Evolutionary conservation across 129 eudicot species (phyloP).

Genomic region (Ambrosia artemisiifolia): DNA sequence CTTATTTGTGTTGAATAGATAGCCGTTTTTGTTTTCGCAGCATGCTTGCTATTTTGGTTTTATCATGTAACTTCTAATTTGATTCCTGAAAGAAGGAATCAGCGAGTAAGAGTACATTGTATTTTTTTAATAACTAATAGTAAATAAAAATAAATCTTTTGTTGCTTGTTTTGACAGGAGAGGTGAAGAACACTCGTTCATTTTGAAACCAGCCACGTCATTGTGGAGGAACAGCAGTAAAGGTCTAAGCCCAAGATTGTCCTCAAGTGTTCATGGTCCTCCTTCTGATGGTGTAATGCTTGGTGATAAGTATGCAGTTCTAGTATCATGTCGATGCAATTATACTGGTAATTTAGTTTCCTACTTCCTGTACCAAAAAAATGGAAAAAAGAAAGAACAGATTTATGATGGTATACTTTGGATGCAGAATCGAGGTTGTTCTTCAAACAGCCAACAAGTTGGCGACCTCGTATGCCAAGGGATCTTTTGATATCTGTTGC

Average conservation of each 20-base stretch:
- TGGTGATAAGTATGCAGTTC: conserved; percentile 70
- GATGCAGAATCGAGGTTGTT: conserved; percentile 86
- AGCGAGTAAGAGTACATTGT: neutral
- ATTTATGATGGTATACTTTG: conserved; percentile 6
- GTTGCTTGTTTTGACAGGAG: conserved; percentile 58
- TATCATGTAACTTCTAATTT: neutral
- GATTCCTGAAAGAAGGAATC: conserved; percentile 8
- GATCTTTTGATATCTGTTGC: conserved; percentile 94
- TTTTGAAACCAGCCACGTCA: conserved; percentile 76
- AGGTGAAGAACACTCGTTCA: conserved; percentile 98
- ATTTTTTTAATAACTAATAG: neutral
- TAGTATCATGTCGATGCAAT: conserved; percentile 95
- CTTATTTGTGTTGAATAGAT: too few relatives aligned
- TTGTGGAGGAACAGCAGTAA: conserved; percentile 44
- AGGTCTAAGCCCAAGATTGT: conserved; percentile 33
- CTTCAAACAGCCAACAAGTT: conserved; percentile 91
- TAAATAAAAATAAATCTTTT: neutral
- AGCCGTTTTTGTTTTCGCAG: neutral
- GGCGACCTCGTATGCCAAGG: conserved; percentile 84
- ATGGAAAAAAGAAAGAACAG: neutral
- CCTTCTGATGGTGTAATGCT: conserved; percentile 22
- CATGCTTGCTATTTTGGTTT: neutral
- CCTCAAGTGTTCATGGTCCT: conserved; percentile 44
- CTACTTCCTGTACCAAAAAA: neutral
- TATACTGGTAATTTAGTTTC: conserved; percentile 59